phyloP scores from a whole-genome alignment of 768 basidiomycete species.

The Amanita jacksonii region DNA sequence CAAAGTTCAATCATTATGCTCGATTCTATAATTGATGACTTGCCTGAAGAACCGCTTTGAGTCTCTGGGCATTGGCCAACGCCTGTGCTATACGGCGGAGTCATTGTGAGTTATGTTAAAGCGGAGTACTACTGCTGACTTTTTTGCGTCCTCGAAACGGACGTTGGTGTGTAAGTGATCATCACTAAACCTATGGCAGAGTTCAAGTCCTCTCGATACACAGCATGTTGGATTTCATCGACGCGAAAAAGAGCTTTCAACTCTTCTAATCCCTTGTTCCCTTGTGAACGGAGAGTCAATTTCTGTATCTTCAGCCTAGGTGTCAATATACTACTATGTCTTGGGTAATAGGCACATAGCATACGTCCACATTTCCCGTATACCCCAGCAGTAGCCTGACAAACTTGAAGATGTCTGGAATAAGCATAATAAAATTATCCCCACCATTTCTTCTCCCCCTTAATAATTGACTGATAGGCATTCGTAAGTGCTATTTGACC shows the following conservation, averaged over 20 bases:
- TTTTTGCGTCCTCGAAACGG: background rate
- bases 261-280: conserved; percentile 4
- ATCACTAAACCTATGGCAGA: background rate
- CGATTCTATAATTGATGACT: background rate
- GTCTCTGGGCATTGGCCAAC: background rate
- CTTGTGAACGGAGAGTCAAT: conserved; percentile 1
- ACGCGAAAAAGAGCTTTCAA: background rate
- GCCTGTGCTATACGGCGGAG: background rate
- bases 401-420: background rate
- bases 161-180: background rate
- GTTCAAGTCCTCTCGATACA: conserved; percentile 4
- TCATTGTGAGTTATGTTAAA: no score
- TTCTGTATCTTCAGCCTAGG: background rate
- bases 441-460: conserved; percentile 3
- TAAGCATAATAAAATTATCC: background rate
- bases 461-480: conserved; percentile 3
- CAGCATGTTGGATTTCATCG: conserved; percentile 3
- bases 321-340: background rate
- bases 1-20: background rate
- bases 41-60: background rate
- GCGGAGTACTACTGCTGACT: no score
- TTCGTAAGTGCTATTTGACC: background rate
- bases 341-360: background rate
- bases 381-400: conserved; percentile 4
- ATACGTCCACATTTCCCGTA: background rate